These are phyloP conservation scores for Afroboletus lepidellus DNA, from an alignment of 1,284 basidiomycete genomes.

Conservation along the genomic window DNA sequence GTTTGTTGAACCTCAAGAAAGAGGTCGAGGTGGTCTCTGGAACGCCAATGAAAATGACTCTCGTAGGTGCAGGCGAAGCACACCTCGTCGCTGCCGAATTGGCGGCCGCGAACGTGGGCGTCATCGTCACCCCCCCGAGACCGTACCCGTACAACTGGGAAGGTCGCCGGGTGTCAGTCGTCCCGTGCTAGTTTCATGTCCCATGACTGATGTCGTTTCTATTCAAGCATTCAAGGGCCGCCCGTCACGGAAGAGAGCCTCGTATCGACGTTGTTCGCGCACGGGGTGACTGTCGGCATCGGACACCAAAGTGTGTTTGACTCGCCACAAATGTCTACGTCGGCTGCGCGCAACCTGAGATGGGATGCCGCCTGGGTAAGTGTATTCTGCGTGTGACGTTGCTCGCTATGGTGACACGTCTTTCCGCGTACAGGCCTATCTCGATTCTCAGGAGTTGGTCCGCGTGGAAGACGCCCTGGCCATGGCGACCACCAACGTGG, in stretches of 20 bases:
- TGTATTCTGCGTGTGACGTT: background rate
- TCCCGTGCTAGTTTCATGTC: background rate
- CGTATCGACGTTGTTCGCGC: slow-evolving; percentile 57
- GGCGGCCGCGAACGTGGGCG: slow-evolving; percentile 67
- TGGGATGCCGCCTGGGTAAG: slow-evolving; percentile 45
- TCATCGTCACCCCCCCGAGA: slow-evolving; percentile 63
- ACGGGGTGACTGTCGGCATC: slow-evolving; percentile 76
- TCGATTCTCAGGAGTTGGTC: slow-evolving; percentile 24
- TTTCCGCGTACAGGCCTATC: slow-evolving; percentile 16
- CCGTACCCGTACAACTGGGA: slow-evolving; percentile 65
- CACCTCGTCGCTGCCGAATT: slow-evolving; percentile 76
- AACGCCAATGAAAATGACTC: slow-evolving; percentile 50
- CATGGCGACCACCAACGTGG: slow-evolving; percentile 37
- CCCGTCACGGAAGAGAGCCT: slow-evolving; percentile 69
- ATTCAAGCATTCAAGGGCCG: slow-evolving; percentile 59
- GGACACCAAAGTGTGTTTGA: slow-evolving; percentile 42
- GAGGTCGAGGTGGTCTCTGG: slow-evolving; percentile 55
- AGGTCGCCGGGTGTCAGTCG: slow-evolving; percentile 44
- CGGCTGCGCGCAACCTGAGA: slow-evolving; percentile 58
- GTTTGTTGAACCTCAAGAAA: slow-evolving; percentile 71
- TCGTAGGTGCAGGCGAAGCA: slow-evolving; percentile 73
- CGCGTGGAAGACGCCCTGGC: slow-evolving; percentile 23
- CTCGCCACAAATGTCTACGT: slow-evolving; percentile 31
- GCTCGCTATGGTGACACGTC: background rate
- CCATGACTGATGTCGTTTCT: slow-evolving; percentile 14